Percentiles rank a stretch among this genome's conserved stretches.
These are phyloP conservation scores for Auricularia auricula-judae DNA, from an alignment of 768 basidiomycete genomes.

Conservation along the genomic window DNA sequence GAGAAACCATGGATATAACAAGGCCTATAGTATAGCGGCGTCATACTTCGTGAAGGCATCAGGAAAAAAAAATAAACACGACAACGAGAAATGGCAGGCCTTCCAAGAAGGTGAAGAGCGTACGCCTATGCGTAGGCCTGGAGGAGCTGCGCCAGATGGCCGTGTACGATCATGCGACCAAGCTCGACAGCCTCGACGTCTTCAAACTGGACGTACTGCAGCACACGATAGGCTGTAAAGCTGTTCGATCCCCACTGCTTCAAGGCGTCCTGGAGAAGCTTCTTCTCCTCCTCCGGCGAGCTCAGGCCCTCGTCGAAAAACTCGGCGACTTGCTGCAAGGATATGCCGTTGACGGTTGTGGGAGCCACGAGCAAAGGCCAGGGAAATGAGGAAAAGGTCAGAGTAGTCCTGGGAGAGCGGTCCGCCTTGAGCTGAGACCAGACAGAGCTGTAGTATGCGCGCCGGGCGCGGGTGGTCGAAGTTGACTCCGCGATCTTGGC, in stretches of 20 bases:
- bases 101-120: no score
- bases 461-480: background rate
- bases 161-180: background rate
- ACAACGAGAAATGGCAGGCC: no score
- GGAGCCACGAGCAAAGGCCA: background rate
- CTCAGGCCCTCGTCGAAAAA: background rate
- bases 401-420: background rate
- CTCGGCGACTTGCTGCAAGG: background rate
- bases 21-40: no score
- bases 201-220: background rate
- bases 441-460: background rate
- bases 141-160: background rate
- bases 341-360: background rate
- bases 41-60: no score
- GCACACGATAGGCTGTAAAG: background rate
- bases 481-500: background rate
- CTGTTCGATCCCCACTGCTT: background rate
- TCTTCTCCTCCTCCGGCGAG: background rate
- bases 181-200: background rate
- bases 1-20: no score
- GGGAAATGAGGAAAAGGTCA: background rate
- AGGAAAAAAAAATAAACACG: no score
- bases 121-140: background rate
- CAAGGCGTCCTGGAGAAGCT: background rate
- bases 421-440: background rate